A percentile compares a stretch with the other conserved stretches of the same genome.
phyloP scores from a whole-genome alignment of 176 grass and related monocot species.

The Avena atlantica region DNA sequence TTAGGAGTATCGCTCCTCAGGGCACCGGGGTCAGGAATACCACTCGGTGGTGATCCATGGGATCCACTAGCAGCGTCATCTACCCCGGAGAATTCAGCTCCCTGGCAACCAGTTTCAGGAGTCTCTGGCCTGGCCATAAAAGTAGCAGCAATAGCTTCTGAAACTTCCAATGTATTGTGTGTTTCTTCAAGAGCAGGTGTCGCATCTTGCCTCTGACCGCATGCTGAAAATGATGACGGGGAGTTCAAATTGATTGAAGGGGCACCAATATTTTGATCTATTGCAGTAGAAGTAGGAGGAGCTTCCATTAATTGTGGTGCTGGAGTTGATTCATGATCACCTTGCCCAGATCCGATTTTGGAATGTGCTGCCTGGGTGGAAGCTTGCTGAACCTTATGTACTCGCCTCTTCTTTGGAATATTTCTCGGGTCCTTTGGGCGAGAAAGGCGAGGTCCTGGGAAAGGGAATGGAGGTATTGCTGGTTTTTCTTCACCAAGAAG shows the following conservation, averaged over 20 bases:
- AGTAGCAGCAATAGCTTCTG: constrained; percentile 32
- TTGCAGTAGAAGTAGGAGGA: background rate
- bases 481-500: constrained; percentile 83
- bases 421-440: constrained; percentile 78
- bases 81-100: background rate
- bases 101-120: constrained; percentile 42
- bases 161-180: constrained; percentile 29
- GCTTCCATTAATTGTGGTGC: constrained; percentile 37
- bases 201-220: constrained; percentile 29
- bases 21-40: constrained; percentile 16
- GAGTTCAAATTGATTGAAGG: constrained; percentile 60
- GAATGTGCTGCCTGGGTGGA: constrained; percentile 36
- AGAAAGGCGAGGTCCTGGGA: constrained; percentile 62
- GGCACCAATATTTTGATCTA: constrained; percentile 15
- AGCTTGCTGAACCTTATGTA: constrained; percentile 45
- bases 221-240: constrained; percentile 51
- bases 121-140: constrained; percentile 14
- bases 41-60: constrained; percentile 8
- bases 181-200: constrained; percentile 40
- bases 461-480: constrained; percentile 78
- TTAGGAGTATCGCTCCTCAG: constrained; percentile 16
- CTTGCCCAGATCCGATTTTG: constrained; percentile 31
- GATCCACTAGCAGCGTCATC: constrained; percentile 36
- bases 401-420: constrained; percentile 69
- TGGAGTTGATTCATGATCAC: constrained; percentile 17